phyloP scores from a whole-genome alignment of 345 rosid species.

The Populus tremula region DNA sequence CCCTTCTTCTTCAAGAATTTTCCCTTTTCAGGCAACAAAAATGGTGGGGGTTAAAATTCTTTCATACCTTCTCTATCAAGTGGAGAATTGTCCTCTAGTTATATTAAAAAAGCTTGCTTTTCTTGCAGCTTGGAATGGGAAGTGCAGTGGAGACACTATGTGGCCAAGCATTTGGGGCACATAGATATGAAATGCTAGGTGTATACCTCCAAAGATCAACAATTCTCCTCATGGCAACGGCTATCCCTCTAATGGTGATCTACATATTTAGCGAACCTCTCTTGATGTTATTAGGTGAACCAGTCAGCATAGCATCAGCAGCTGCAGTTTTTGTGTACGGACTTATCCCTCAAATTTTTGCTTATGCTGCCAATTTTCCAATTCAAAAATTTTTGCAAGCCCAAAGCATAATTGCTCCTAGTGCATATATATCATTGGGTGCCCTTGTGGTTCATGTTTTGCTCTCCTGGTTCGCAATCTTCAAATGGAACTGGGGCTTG shows the following conservation, averaged over 20 bases:
- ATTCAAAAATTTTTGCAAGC: slow-evolving; percentile 37
- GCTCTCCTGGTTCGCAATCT: slow-evolving; percentile 20
- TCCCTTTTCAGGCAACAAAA: no score
- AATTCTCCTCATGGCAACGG: slow-evolving; percentile 46
- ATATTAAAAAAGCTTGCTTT: background rate
- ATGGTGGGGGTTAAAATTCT: no score
- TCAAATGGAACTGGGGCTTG: slow-evolving; percentile 18
- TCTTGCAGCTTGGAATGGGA: slow-evolving; percentile 46
- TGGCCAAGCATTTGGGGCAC: slow-evolving; percentile 81
- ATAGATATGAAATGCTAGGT: slow-evolving; percentile 60
- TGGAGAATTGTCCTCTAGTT: background rate
- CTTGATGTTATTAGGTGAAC: slow-evolving; percentile 52
- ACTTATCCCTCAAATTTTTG: slow-evolving; percentile 29
- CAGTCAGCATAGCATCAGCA: slow-evolving; percentile 51
- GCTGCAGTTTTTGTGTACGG: slow-evolving; percentile 42
- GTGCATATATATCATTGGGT: slow-evolving; percentile 22
- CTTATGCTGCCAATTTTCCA: slow-evolving; percentile 53
- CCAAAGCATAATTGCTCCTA: slow-evolving; percentile 24
- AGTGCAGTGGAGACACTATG: slow-evolving; percentile 82
- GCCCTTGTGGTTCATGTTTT: slow-evolving; percentile 16
- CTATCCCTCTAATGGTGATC: slow-evolving; percentile 45
- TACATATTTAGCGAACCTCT: slow-evolving; percentile 54
- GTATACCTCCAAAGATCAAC: slow-evolving; percentile 69
- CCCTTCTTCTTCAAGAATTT: no score
- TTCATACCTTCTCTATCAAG: background rate